Base-by-base conservation (phyloP, 1,284 basidiomycete genomes). In the Coriolopsis trogii region DNA sequence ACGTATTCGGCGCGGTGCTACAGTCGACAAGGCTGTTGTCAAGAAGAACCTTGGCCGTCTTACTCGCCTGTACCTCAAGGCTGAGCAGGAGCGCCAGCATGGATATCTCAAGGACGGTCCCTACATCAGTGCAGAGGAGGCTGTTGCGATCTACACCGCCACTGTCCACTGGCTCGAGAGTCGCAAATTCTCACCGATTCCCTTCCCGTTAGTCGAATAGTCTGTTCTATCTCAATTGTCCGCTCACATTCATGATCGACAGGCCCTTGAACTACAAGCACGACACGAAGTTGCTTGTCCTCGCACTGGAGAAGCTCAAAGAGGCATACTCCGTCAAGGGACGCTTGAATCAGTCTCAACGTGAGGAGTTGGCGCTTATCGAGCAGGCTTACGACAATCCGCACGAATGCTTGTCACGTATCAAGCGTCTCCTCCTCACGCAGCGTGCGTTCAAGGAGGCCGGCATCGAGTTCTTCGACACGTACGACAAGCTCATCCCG, bases 301-400 rank as follows among this genome's bases (percentile, higher is more conserved):
- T 98, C 30, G 95, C 95, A 0, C 81, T 98, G 25, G 95, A 98
- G 75, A 97, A 96, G 71, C 74, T 98, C 65, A 98, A 98, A 75
- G 95, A 98, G 72, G 95, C 95, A 6, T 98, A 98, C 72, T 93
- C 89, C n/a, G 95, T 98, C 36, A 95, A 98, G 72, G 95, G 89
- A 60, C 91, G 95, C 60, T 76, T 98, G 40, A 98, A 98, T 68
- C 95, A 97, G 71, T 95, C 91, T 29, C 95, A 98, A 71, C 86
- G 95, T 66, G 95, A 98, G 68, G 95, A 98, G 71, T 77, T 97
- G 49, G 95, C 95, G 15, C 79, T 98, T 49, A 95, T 98, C 56
- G 95, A 98, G 67, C 95, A 98, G 71, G 95, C 95, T 3, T 98
- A 98, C 65, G 92, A 95, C 67, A 94, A 94, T 65, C 91, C 92